phyloP scores from a whole-genome alignment of 2,329 filamentous ascomycete species.

The Amesomyces nigricolor region DNA sequence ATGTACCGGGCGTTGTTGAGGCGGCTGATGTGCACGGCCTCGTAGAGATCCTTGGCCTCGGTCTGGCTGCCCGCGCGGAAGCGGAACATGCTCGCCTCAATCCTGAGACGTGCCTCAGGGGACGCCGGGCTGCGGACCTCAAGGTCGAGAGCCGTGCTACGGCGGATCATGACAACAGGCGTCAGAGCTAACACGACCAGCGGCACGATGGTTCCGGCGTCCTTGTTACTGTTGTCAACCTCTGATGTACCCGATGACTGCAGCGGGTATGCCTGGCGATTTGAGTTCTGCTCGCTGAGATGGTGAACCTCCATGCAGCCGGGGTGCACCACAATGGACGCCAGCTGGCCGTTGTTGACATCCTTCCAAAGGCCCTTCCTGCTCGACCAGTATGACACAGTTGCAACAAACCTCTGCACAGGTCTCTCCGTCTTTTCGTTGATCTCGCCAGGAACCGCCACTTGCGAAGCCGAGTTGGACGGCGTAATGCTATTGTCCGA shows the following conservation, averaged over 20 bases:
- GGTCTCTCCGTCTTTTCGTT: conserved; percentile 38
- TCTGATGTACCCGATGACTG: conserved; percentile 33
- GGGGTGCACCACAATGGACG: conserved; percentile 51
- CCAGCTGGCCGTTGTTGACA: conserved; percentile 44
- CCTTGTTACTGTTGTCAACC: conserved; percentile 29
- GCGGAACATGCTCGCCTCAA: conserved; percentile 72
- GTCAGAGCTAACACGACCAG: conserved; percentile 76
- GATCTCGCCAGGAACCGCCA: conserved; percentile 42
- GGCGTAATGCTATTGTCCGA: conserved; percentile 62
- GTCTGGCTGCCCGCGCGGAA: conserved; percentile 73
- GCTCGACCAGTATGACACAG: conserved; percentile 58
- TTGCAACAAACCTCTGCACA: conserved; percentile 43
- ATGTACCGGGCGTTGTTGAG: conserved; percentile 91
- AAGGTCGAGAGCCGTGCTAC: conserved; percentile 88
- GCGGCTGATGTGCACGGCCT: conserved; percentile 78
- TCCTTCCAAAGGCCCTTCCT: conserved; percentile 56
- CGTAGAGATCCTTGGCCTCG: conserved; percentile 79
- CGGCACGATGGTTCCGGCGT: conserved; percentile 38
- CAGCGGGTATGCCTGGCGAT: conserved; percentile 29
- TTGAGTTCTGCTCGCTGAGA: conserved; percentile 33
- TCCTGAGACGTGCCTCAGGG: conserved; percentile 60
- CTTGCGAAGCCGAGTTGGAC: conserved; percentile 77
- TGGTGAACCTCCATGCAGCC: conserved; percentile 55
- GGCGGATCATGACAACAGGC: conserved; percentile 80
- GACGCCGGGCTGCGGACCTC: conserved; percentile 86